Evolutionary conservation across 441 rosid species (phyloP).

Genomic region (Adansonia grandidieri): DNA sequence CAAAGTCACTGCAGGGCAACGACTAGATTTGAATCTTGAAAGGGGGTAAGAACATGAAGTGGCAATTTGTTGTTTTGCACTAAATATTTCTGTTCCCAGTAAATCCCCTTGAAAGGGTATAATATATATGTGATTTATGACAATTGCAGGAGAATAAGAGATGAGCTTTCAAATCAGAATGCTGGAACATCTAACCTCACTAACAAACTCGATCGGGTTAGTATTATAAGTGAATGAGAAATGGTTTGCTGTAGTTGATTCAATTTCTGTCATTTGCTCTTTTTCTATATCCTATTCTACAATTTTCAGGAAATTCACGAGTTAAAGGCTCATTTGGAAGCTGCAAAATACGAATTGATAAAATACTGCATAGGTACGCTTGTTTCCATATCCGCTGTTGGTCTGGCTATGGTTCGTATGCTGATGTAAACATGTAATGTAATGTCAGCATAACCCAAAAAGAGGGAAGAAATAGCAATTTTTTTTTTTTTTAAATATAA

Average conservation of each 20-base stretch:
- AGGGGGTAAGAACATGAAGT: constrained; percentile 46
- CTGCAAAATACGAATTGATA: background rate
- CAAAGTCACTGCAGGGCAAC: constrained; percentile 70
- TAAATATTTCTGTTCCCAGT: background rate
- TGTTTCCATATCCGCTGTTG: background rate
- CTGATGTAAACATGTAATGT: background rate
- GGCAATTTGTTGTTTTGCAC: background rate
- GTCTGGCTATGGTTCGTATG: background rate
- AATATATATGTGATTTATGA: background rate
- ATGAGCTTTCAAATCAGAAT: constrained; percentile 58
- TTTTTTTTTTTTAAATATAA: background rate
- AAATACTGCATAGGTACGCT: background rate
- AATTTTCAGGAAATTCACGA: background rate
- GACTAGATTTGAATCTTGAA: constrained; percentile 66
- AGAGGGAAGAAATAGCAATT: background rate
- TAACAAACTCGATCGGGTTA: constrained; percentile 70
- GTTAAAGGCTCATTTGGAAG: background rate
- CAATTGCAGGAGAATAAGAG: constrained; percentile 57
- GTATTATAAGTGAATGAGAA: background rate
- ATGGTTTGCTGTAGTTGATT: background rate
- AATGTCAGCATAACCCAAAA: background rate
- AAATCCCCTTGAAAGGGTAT: background rate
- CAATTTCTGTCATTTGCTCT: background rate
- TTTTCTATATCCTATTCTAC: background rate
- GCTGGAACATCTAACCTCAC: constrained; percentile 62